phyloP scores from a whole-genome alignment of 2,329 filamentous ascomycete genomes.

The Neurospora sp. region DNA sequence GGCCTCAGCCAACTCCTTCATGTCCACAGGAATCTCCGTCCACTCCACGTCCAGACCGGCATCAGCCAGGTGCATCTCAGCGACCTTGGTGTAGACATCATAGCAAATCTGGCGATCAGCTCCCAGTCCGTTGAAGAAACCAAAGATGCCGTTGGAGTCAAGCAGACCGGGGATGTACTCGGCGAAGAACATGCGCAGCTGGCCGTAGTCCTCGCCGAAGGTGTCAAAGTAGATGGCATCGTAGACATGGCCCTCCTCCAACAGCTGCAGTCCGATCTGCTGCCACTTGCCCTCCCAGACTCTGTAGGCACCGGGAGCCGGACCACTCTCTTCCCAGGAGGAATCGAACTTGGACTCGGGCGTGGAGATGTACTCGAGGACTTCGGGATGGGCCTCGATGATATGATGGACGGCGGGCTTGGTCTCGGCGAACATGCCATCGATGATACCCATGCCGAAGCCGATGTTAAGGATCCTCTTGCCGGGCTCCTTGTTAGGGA shows the following conservation, averaged over 20 bases:
- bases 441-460: slow-evolving; percentile 86
- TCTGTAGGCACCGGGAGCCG: slow-evolving; percentile 58
- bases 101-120: slow-evolving; percentile 90
- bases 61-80: slow-evolving; percentile 83
- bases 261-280: slow-evolving; percentile 60
- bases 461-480: slow-evolving; percentile 75
- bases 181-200: slow-evolving; percentile 77
- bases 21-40: slow-evolving; percentile 67
- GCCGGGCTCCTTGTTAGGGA: slow-evolving; percentile 34
- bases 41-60: slow-evolving; percentile 85
- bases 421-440: slow-evolving; percentile 62
- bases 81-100: slow-evolving; percentile 88
- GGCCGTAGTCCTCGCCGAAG: slow-evolving; percentile 86
- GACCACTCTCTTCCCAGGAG: slow-evolving; percentile 43
- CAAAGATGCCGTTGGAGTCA: slow-evolving; percentile 62
- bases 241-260: slow-evolving; percentile 60
- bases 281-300: slow-evolving; percentile 74
- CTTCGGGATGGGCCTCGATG: slow-evolving; percentile 73
- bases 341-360: slow-evolving; percentile 42
- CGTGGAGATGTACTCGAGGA: slow-evolving; percentile 52
- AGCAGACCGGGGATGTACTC: slow-evolving; percentile 78
- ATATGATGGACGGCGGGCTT: slow-evolving; percentile 67
- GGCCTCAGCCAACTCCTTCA: slow-evolving; percentile 51
- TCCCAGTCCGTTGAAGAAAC: slow-evolving; percentile 85
- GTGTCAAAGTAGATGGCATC: slow-evolving; percentile 97